Conservation (phyloP, 139 green algal genomes). For the Chlorella sp. region DNA sequence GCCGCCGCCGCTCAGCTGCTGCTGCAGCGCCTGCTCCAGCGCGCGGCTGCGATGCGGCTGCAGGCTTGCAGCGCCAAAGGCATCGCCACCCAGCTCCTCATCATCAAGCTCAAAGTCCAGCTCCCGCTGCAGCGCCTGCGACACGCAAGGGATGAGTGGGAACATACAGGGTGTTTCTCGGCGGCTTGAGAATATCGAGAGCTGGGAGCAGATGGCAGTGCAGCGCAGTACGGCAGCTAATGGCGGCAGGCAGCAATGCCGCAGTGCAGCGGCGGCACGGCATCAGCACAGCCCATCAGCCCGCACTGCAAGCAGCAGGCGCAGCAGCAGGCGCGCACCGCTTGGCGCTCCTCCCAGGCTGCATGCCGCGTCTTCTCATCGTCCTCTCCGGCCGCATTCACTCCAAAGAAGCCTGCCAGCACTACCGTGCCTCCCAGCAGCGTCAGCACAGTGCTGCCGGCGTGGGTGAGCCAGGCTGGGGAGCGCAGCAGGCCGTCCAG, state of each 20-base stretch:
- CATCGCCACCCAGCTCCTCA: not conserved
- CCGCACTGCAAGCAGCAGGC: not conserved
- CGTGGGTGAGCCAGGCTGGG: slow-evolving; percentile 59
- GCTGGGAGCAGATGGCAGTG: too few relatives aligned
- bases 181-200: too few relatives aligned
- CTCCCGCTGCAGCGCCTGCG: slow-evolving; percentile 21
- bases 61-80: not conserved
- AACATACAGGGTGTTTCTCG: too few relatives aligned
- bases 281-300: not conserved
- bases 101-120: slow-evolving; percentile 21
- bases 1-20: not conserved
- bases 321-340: not conserved
- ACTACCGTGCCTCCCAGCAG: slow-evolving; percentile 63
- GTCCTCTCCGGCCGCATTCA: slow-evolving; percentile 34
- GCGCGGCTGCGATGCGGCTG: not conserved
- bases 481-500: slow-evolving; percentile 43
- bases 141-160: too few relatives aligned
- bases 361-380: slow-evolving; percentile 19
- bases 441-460: slow-evolving; percentile 50
- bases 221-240: too few relatives aligned
- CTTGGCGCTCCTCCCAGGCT: slow-evolving; percentile 15
- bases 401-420: slow-evolving; percentile 76
- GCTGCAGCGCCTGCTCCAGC: slow-evolving; percentile 5
- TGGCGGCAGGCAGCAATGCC: not conserved
- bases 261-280: not conserved